Percentiles rank a stretch among this genome's conserved stretches.
Conservation (phyloP, 495 filamentous ascomycete species). For the Neohortaea acidophila region DNA sequence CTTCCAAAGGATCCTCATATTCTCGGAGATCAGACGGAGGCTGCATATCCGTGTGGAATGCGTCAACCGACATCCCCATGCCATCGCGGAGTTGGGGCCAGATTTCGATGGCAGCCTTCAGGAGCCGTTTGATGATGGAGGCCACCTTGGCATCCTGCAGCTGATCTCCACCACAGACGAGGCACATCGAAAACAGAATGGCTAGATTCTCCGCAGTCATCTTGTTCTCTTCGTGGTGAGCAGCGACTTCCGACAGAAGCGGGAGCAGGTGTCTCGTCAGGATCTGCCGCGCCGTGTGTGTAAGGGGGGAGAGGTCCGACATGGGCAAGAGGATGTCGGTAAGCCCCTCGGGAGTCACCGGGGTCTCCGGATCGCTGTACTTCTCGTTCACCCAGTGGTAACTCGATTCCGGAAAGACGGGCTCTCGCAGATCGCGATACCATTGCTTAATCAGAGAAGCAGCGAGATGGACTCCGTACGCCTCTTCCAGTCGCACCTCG, state of each 20-base stretch:
- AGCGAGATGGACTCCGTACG: conserved; percentile 36
- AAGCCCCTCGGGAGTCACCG: conserved; percentile 18
- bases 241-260: conserved; percentile 32
- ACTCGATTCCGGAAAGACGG: conserved; percentile 32
- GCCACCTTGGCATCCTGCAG: conserved; percentile 34
- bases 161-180: conserved; percentile 30
- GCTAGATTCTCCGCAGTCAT: conserved; percentile 39
- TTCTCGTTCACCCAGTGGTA: conserved; percentile 29
- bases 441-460: conserved; percentile 39
- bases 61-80: conserved; percentile 15
- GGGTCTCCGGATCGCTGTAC: conserved; percentile 21
- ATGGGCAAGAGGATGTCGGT: conserved; percentile 24
- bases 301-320: conserved; percentile 29
- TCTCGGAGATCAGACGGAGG: conserved; percentile 21
- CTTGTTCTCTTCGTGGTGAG: conserved; percentile 32
- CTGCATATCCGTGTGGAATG: conserved; percentile 20
- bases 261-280: conserved; percentile 38
- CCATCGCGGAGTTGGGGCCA: conserved; percentile 25
- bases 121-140: conserved; percentile 28
- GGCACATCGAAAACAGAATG: conserved; percentile 34
- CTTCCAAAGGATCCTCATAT: conserved; percentile 29
- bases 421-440: conserved; percentile 38
- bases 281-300: conserved; percentile 29
- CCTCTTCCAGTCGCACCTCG: conserved; percentile 32
- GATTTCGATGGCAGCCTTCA: conserved; percentile 28